Base-by-base conservation (phyloP, 1,284 basidiomycete genomes). In the Ceratorhiza oryzae-sativae region DNA sequence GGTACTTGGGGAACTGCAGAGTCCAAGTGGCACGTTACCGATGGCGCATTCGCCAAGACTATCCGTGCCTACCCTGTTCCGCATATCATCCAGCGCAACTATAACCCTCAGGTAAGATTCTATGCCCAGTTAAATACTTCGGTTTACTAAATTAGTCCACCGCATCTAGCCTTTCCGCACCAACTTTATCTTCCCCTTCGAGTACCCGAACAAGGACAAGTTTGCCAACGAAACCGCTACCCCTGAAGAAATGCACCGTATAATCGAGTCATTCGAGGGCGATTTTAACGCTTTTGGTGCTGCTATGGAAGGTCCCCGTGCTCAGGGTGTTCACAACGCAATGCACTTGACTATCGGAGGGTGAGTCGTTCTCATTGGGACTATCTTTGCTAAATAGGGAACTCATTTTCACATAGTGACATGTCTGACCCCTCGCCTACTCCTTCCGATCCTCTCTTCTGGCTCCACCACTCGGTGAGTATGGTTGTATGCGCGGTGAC, bases 51-150 rank as follows among this genome's bases (percentile, higher is more conserved):
- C 30, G 48, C 62, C 25, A 45, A 71, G 10, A 51, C 39, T 8
- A 61, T 58, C 27, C 72, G 72, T 23, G 68, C 56, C 27, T 73
- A 73, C 45, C 72, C 72, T 25, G 34, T 58, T 34, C 72, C 72
- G 12, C 72, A 73, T 46, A 23, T 23, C 49, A 48, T 73, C 34
- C 56, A 39, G 10, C 65, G 72, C 25, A 10, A 72, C 6, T 73
- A 20, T 23, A 73, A 34, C 2, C 65, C 72, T 49, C 58, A 73
- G 58, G 51, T 32, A 30, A 55, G 51, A 25, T 55, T 30, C 51
- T 18, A 23, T 32, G 13, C 27, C n/a, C 8, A 25, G 10, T 27
- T 2, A 23, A 13, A 30, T 30, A 4, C 18, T 32, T 55, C 27
- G 9, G 30, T 23, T 30, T 5, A 13, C 51, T 55, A 55, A 23